A percentile compares a stretch with the other conserved stretches of the same genome.
Conservation (phyloP, 2,329 filamentous ascomycete genomes). For the Aspergillus pseudonomiae region DNA sequence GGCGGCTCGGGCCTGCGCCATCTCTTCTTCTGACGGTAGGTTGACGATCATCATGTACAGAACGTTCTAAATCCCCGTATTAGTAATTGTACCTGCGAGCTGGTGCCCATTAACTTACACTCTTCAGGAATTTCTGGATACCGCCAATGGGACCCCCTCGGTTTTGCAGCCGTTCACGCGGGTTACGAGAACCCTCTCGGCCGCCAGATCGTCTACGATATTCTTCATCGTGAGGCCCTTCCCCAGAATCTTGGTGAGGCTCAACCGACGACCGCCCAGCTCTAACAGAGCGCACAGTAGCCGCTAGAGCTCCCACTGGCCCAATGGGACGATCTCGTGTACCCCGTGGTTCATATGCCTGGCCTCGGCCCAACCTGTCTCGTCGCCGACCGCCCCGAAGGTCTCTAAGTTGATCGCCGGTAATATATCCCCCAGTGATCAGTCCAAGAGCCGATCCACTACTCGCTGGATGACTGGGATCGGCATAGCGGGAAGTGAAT, state of each 20-base stretch:
- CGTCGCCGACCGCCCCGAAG: constrained; percentile 15
- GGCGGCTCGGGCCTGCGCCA: constrained; percentile 27
- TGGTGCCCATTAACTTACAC: constrained; percentile 20
- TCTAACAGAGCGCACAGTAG: not conserved
- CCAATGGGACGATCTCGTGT: constrained; percentile 1
- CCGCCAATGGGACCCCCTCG: not conserved
- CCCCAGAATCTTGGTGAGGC: not conserved
- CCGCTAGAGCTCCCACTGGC: not conserved
- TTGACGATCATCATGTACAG: constrained; percentile 57
- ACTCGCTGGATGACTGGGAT: constrained; percentile 56
- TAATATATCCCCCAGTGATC: constrained; percentile 50
- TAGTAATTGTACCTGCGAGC: not conserved
- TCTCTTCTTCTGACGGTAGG: constrained; percentile 50
- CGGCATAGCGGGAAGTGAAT: constrained; percentile 54
- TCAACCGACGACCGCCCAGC: not conserved
- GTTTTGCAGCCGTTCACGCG: not conserved
- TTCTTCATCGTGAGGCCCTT: not conserved
- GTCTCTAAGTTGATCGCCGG: constrained; percentile 16
- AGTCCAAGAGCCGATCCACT: constrained; percentile 52
- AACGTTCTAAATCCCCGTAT: constrained; percentile 43
- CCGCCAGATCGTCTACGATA: not conserved
- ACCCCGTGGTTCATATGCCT: not conserved
- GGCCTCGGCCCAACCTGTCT: not conserved
- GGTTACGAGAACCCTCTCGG: not conserved
- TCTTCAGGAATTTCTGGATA: constrained; percentile 33